Percentiles rank a stretch among this genome's conserved stretches.
Conservation (phyloP, 192 early-diverging fungal species). For the Chytriomyces sp. region DNA sequence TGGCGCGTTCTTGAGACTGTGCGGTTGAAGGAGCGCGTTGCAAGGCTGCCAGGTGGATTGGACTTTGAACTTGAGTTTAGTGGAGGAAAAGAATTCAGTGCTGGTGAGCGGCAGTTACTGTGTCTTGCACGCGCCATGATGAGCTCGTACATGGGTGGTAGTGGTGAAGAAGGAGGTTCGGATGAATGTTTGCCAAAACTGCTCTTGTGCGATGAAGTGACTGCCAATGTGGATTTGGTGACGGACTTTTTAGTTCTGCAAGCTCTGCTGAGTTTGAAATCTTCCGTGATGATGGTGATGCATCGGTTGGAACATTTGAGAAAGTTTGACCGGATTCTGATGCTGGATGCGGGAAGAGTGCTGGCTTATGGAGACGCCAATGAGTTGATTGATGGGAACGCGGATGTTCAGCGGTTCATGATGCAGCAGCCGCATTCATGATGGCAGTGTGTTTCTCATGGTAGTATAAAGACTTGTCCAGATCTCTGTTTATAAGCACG, state of each 20-base stretch:
- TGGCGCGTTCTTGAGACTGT: slow-evolving; percentile 71
- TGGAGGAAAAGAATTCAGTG: slow-evolving; percentile 82
- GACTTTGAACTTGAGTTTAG: slow-evolving; percentile 67
- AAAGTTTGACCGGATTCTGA: slow-evolving; percentile 25
- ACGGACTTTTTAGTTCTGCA: slow-evolving; percentile 39
- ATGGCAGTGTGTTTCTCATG: too few relatives aligned
- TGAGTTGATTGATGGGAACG: slow-evolving; percentile 15
- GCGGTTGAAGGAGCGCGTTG: slow-evolving; percentile 57
- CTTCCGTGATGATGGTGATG: slow-evolving; percentile 24
- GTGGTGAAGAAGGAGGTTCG: too few relatives aligned
- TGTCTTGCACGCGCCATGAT: slow-evolving; percentile 73
- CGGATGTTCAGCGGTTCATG: slow-evolving; percentile 5
- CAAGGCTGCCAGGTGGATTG: slow-evolving; percentile 55
- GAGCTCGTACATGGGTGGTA: slow-evolving; percentile 18
- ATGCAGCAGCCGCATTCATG: too few relatives aligned
- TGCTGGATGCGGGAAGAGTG: slow-evolving; percentile 16
- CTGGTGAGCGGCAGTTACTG: slow-evolving; percentile 71
- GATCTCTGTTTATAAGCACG: too few relatives aligned
- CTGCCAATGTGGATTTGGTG: slow-evolving; percentile 56
- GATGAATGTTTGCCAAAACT: slow-evolving; percentile 11
- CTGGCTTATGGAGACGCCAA: slow-evolving; percentile 20
- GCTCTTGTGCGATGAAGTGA: slow-evolving; percentile 49
- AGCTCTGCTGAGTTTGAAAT: slow-evolving; percentile 7
- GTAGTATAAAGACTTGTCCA: too few relatives aligned
- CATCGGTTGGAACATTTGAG: slow-evolving; percentile 27